Conservation (phyloP, 176 grass and related monocot genomes). For the Elaeis guineensis region DNA sequence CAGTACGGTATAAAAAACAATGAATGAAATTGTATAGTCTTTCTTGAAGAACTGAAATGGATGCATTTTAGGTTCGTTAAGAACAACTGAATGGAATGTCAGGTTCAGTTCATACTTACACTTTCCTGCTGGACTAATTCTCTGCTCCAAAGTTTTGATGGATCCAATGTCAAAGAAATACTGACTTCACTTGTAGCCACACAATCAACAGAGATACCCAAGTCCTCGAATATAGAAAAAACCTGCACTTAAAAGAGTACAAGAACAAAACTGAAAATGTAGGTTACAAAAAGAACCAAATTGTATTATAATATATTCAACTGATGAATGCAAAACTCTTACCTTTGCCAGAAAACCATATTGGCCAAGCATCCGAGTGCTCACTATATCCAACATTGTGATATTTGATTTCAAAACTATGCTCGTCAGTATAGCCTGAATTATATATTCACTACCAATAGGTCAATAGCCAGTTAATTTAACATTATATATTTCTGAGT, state of each 20-base stretch:
- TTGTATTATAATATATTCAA: too few relatives aligned
- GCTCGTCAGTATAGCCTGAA: slow-evolving; percentile 75
- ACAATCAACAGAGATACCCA: slow-evolving; percentile 88
- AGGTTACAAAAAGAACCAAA: not conserved
- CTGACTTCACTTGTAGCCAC: slow-evolving; percentile 98
- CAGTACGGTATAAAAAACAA: not conserved
- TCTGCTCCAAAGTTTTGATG: slow-evolving; percentile 76
- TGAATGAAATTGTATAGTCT: not conserved
- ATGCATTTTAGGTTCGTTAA: too few relatives aligned
- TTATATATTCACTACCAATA: not conserved
- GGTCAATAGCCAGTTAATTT: too few relatives aligned
- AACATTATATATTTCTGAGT: not conserved
- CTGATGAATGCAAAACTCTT: not conserved
- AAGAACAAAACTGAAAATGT: slow-evolving; percentile 1
- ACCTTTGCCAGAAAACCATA: slow-evolving; percentile 95
- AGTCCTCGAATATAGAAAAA: slow-evolving; percentile 92
- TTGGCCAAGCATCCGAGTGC: slow-evolving; percentile 94
- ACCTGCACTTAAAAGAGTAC: slow-evolving; percentile 33
- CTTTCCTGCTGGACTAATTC: slow-evolving; percentile 79
- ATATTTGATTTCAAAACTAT: slow-evolving; percentile 97
- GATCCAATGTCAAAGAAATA: slow-evolving; percentile 83
- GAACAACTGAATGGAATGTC: not conserved
- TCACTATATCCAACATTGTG: slow-evolving; percentile 91
- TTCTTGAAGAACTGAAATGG: too few relatives aligned
- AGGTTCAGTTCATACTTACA: slow-evolving; percentile 9